Conservation (phyloP, 495 filamentous ascomycete species). For the Hypoxylon fragiforme region DNA sequence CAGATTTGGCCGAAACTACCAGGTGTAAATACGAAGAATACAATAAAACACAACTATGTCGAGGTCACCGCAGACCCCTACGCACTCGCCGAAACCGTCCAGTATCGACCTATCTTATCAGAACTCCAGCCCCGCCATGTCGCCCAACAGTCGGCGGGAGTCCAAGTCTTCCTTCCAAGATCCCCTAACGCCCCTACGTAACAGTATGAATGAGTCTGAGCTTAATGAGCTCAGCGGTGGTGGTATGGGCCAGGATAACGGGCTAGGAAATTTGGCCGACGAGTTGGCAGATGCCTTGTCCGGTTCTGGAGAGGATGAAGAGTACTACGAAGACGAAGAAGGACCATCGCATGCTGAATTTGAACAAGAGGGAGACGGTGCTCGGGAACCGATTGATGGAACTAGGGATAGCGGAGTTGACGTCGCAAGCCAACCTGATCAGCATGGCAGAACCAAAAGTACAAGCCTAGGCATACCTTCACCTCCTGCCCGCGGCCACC, state of each 20-base stretch:
- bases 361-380: slow-evolving; percentile 31
- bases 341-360: slow-evolving; percentile 12
- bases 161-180: slow-evolving; percentile 66
- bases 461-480: slow-evolving; percentile 43
- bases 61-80: slow-evolving; percentile 67
- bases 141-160: slow-evolving; percentile 48
- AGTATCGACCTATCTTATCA: slow-evolving; percentile 55
- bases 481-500: slow-evolving; percentile 47
- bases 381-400: slow-evolving; percentile 24
- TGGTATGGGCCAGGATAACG: slow-evolving; percentile 52
- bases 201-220: slow-evolving; percentile 53
- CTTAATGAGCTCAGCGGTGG: slow-evolving; percentile 51
- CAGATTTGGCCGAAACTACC: too few relatives aligned
- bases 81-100: slow-evolving; percentile 68
- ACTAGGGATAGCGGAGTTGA: slow-evolving; percentile 51
- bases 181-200: slow-evolving; percentile 60
- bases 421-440: slow-evolving; percentile 41
- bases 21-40: background rate
- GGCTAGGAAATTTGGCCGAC: slow-evolving; percentile 82
- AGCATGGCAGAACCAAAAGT: slow-evolving; percentile 35
- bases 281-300: slow-evolving; percentile 68
- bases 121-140: slow-evolving; percentile 48
- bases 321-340: slow-evolving; percentile 61
- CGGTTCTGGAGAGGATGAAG: slow-evolving; percentile 57
- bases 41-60: slow-evolving; percentile 44